Conservation (phyloP, 371 early-diverging fungal genomes). For the Gilbertella persicaria region DNA sequence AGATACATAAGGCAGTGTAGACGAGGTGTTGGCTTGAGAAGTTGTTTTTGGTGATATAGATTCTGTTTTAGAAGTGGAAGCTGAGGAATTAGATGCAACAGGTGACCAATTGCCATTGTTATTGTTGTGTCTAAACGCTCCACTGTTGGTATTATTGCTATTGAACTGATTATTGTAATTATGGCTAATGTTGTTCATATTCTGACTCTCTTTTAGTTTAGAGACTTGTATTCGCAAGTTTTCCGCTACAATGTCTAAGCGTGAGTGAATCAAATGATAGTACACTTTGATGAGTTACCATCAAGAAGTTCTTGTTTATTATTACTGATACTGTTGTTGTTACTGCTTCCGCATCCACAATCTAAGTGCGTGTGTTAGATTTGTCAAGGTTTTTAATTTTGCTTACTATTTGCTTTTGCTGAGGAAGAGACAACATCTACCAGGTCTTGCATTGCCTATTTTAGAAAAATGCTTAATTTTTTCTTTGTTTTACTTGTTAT, state of each 20-base stretch:
- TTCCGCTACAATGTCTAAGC: conserved; percentile 13
- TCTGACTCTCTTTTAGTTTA: conserved; percentile 20
- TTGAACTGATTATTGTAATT: not conserved
- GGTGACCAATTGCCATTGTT: conserved; percentile 1
- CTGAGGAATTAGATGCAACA: not conserved
- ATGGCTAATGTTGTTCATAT: not conserved
- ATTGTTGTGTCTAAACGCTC: not conserved
- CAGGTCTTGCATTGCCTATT: conserved; percentile 36
- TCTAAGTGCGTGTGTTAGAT: not conserved
- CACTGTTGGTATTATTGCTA: conserved; percentile 3
- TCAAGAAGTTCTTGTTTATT: conserved; percentile 20
- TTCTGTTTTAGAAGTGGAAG: not conserved
- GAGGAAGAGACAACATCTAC: conserved; percentile 24
- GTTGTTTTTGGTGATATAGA: not conserved
- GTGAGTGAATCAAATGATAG: not conserved
- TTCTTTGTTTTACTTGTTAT: not conserved
- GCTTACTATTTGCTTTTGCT: conserved; percentile 19
- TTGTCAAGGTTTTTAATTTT: not conserved
- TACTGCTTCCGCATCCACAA: conserved; percentile 10
- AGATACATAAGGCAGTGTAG: not conserved
- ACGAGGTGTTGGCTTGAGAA: not conserved
- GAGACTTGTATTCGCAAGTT: conserved; percentile 27
- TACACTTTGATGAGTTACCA: conserved; percentile 12
- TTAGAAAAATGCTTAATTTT: conserved; percentile 11
- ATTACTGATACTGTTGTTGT: not conserved